phyloP scores from a whole-genome alignment of 306 rosid species.

The Castanopsis chinensis region DNA sequence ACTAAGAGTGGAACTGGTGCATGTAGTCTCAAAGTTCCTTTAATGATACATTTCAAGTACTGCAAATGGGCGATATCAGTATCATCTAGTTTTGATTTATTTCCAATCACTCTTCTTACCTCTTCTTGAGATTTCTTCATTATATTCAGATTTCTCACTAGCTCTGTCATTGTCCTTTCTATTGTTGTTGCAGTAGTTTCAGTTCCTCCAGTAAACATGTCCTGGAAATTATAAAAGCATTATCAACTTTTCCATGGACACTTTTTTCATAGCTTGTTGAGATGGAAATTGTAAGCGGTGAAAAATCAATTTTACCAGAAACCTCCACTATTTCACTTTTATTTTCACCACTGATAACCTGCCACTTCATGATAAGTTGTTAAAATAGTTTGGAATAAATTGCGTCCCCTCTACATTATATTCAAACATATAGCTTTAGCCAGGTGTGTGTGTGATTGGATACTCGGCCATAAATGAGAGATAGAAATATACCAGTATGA shows the following conservation, averaged over 20 bases:
- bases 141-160: conserved; percentile 7
- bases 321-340: too few species aligned
- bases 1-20: conserved; percentile 28
- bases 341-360: too few species aligned
- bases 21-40: conserved; percentile 32
- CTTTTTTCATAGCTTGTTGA: too few species aligned
- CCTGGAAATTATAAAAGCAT: conserved; percentile 7
- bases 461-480: neutral
- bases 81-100: conserved; percentile 1
- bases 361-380: too few species aligned
- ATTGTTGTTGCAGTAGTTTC: conserved; percentile 14
- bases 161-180: conserved; percentile 38
- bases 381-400: too few species aligned
- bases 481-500: conserved; percentile 11
- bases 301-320: too few species aligned
- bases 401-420: too few species aligned
- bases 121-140: conserved; percentile 40
- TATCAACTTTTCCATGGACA: too few species aligned
- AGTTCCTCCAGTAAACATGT: conserved; percentile 20
- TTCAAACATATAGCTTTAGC: too few species aligned
- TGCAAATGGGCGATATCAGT: conserved; percentile 24
- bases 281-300: too few species aligned
- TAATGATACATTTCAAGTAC: conserved; percentile 30
- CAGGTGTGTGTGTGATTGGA: too few species aligned
- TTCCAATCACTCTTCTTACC: conserved; percentile 24